These are phyloP conservation scores for Phoma sp. DNA, from an alignment of 2,329 filamentous ascomycete genomes.

Conservation along the genomic window DNA sequence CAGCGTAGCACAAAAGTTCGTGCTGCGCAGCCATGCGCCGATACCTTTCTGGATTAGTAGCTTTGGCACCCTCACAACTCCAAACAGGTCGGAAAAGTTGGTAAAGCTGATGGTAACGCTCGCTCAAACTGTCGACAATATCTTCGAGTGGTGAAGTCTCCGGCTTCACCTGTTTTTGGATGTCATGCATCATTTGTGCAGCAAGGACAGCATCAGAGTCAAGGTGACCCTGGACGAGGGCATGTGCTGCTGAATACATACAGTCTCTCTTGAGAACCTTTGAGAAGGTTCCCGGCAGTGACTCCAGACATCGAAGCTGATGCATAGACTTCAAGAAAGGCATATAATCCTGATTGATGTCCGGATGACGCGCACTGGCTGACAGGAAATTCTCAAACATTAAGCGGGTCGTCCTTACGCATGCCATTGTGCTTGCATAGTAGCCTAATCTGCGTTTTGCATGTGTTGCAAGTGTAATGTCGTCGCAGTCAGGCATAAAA, in stretches of 20 bases:
- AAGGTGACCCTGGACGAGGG: not conserved
- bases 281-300: not conserved
- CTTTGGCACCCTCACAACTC: not conserved
- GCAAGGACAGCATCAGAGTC: constrained; percentile 12
- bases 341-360: not conserved
- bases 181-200: constrained; percentile 20
- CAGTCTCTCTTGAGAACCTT: not conserved
- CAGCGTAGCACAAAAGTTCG: not conserved
- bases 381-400: not conserved
- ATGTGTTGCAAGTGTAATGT: constrained; percentile 1
- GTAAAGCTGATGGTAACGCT: not conserved
- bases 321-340: constrained; percentile 9
- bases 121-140: not conserved
- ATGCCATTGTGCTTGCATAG: not conserved
- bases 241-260: not conserved
- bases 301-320: not conserved
- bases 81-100: not conserved
- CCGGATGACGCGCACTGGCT: not conserved
- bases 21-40: not conserved
- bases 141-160: not conserved
- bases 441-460: constrained; percentile 3
- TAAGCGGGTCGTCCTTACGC: not conserved
- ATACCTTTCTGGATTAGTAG: not conserved
- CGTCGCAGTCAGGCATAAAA: not conserved
- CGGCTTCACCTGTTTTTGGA: constrained; percentile 7